Conservation (phyloP, 2,329 filamentous ascomycete species). For the Fusarium citri region DNA sequence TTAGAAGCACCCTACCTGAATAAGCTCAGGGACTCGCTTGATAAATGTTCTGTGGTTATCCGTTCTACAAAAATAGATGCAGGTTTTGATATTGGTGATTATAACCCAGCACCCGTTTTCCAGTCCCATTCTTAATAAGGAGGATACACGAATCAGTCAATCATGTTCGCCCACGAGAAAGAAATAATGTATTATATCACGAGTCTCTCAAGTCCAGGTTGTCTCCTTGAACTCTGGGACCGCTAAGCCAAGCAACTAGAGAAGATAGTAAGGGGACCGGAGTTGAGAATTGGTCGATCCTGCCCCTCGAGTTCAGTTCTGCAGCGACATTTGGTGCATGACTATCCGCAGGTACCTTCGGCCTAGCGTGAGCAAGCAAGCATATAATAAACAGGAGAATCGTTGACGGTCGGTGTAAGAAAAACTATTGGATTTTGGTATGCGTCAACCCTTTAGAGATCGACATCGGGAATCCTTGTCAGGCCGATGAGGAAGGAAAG, state of each 20-base stretch:
- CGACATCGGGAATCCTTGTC: background rate
- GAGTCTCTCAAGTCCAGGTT: background rate
- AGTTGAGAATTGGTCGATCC: conserved; percentile 27
- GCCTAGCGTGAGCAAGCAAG: background rate
- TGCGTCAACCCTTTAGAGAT: conserved; percentile 13
- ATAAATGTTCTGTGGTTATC: background rate
- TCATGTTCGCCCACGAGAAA: background rate
- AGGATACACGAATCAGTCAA: background rate
- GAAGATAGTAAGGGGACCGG: conserved; percentile 18
- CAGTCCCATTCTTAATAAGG: background rate
- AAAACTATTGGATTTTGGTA: conserved; percentile 2
- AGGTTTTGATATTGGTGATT: background rate
- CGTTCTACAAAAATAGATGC: background rate
- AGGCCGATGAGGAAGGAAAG: conserved; percentile 12
- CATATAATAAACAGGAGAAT: background rate
- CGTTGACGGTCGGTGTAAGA: background rate
- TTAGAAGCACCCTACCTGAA: background rate
- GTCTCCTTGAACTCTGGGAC: background rate
- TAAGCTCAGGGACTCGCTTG: background rate
- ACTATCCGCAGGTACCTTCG: background rate
- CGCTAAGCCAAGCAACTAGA: conserved; percentile 29
- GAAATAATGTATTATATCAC: background rate
- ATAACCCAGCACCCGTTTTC: background rate
- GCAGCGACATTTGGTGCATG: conserved; percentile 10
- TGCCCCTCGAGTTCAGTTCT: conserved; percentile 1